These are phyloP conservation scores for Evansstolkia leycettana DNA, from an alignment of 495 filamentous ascomycete species.

Conservation along the genomic window DNA sequence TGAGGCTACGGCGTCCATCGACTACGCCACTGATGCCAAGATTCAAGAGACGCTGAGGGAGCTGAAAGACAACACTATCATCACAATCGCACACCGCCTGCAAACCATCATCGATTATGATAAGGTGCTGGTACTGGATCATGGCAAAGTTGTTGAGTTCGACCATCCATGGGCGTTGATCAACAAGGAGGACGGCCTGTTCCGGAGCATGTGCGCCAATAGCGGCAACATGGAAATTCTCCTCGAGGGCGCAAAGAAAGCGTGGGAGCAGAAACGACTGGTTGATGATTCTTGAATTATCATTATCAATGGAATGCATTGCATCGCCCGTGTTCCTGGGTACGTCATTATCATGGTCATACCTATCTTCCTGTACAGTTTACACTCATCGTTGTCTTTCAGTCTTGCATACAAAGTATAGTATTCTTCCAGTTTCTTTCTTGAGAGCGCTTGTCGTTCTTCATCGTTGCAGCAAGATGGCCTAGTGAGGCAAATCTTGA, in stretches of 20 bases:
- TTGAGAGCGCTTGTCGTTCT: too few species aligned
- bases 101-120: slow-evolving; percentile 97
- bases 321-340: too few species aligned
- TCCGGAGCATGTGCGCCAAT: slow-evolving; percentile 89
- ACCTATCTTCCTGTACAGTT: too few species aligned
- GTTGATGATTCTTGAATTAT: slow-evolving; percentile 33
- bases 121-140: slow-evolving; percentile 93
- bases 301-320: neutral
- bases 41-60: slow-evolving; percentile 94
- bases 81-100: slow-evolving; percentile 95
- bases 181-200: slow-evolving; percentile 52
- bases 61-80: slow-evolving; percentile 74
- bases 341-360: too few species aligned
- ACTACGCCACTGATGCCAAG: slow-evolving; percentile 90
- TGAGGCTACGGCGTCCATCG: slow-evolving; percentile 95
- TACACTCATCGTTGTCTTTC: too few species aligned
- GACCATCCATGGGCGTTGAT: slow-evolving; percentile 77
- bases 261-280: slow-evolving; percentile 41
- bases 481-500: too few species aligned
- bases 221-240: slow-evolving; percentile 75
- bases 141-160: slow-evolving; percentile 77
- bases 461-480: too few species aligned
- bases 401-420: too few species aligned
- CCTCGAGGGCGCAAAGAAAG: slow-evolving; percentile 62
- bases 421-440: too few species aligned